Base-by-base conservation (phyloP, 2,329 filamentous ascomycete species). In the Trichoderma asperellum region DNA sequence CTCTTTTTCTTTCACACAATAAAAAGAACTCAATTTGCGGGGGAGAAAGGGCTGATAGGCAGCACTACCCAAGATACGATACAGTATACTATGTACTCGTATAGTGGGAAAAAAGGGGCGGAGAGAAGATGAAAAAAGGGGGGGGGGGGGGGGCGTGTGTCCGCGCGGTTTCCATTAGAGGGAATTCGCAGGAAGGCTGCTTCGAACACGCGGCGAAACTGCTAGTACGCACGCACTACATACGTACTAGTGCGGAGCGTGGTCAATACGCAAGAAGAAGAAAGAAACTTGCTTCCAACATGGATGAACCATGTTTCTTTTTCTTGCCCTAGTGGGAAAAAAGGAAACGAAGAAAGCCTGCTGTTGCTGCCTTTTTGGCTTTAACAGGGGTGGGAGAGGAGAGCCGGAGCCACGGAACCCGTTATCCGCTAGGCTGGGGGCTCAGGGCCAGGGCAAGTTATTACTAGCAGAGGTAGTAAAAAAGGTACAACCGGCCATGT, bases 181-280 rank as follows among this genome's bases (percentile, higher is more conserved):
- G 61, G 34, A 64, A 64, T 64, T 64, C 61, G 24, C 43, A 40
- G 34, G 61, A 64, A 64, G 61, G 49, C 34, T 6, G 61, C 32
- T 55, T 55, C 29, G 49, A 55, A 52, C 49, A 43, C 32, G 34
- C 60, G 60, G 49, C 49, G 49, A 32, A 47, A 10, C 16, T 10
- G 40, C 40, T 43, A 43, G 37, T 16, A 43, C 37, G 24, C 24
- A 24, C 24, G 24, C 3, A 24, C 24, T 24, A 24, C n/a, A n/a
- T n/a, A n/a, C n/a, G n/a, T 24, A 24, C 24, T 24, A 24, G 24
- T 24, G 2, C 5, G 32, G 7, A 32, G 32, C 5, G 32, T 8
- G 7, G 37, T 16, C 18, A 18, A 12, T 40, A 43, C 37, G 37
- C 18, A 3, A 6, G 37, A 40, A 18, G 24, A 32, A 61, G 32